Evolutionary conservation across 768 basidiomycete species (phyloP).

Genomic region (Amanita phalloides): DNA sequence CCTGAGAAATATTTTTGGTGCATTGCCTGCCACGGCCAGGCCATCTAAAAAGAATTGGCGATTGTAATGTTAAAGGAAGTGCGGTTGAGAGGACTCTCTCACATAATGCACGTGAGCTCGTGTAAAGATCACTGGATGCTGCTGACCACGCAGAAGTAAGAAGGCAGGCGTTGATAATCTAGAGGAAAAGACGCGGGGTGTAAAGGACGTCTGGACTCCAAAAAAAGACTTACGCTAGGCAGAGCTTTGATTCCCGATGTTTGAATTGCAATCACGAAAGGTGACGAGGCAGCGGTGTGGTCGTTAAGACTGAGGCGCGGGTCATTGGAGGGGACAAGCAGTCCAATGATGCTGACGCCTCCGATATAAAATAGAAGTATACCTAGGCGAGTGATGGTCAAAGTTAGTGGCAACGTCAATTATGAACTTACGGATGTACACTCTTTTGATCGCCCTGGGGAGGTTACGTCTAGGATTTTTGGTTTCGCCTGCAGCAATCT

Average conservation of each 20-base stretch:
- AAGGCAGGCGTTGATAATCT: conserved; percentile 77
- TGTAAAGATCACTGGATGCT: conserved; percentile 82
- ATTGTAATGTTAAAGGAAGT: conserved; percentile 3
- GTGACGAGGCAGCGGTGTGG: conserved; percentile 64
- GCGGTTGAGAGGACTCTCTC: conserved; percentile 15
- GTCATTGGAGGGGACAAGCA: conserved; percentile 72
- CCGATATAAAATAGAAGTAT: conserved; percentile 75
- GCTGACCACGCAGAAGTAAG: conserved; percentile 92
- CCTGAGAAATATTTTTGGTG: conserved; percentile 66
- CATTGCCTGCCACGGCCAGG: conserved; percentile 69
- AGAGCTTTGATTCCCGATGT: conserved; percentile 79
- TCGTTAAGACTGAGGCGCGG: conserved; percentile 35
- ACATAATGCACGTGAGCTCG: conserved; percentile 82
- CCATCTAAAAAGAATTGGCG: conserved; percentile 40
- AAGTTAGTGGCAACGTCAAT: conserved; percentile 17
- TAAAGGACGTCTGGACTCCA: neutral
- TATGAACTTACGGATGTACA: conserved; percentile 47
- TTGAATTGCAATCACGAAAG: conserved; percentile 87
- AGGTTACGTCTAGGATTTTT: conserved; percentile 71
- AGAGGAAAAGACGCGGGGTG: neutral
- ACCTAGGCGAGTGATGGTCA: conserved; percentile 50
- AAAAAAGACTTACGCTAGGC: conserved; percentile 49
- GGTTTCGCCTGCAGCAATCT: conserved; percentile 86
- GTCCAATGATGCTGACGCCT: conserved; percentile 67
- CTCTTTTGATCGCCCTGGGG: conserved; percentile 56